Base-by-base conservation (phyloP, 1,284 basidiomycete species). In the Ceratobasidium papillatum region DNA sequence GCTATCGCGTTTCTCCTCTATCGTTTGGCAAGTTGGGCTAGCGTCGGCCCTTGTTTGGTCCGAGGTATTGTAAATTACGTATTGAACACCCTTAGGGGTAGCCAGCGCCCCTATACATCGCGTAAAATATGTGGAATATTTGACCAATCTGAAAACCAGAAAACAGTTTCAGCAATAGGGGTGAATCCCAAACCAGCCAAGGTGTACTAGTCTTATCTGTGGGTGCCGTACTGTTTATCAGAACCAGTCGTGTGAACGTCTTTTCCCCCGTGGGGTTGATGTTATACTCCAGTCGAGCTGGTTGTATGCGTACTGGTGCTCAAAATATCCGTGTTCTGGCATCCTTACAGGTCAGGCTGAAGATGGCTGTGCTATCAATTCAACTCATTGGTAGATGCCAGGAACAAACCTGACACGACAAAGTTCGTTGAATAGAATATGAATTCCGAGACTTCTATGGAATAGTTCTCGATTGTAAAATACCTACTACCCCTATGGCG, bases 1-100 rank as follows among this genome's bases (percentile, higher is more conserved):
- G 2, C 58, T 9, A 32, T n/a, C 32, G 9, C 7, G 38, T 17
- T 5, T 61, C 38, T 41, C 32, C 32, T 4, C 38, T 19, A 19
- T 36, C 19, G 17, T 3, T 4, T 41, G 36, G 27, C 58, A 32
- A 61, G 8, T 36, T 58, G 22, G 58, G 58, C 32, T n/a, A 41
- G n/a, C 58, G 58, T 36, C 58, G 58, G 58, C 34, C 38, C 34
- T 61, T 61, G 58, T 61, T 61, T 61, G 58, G 17, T 34, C 22
- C 58, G 58, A 34, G 58, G 54, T 58, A 36, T 17, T 58, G 17
- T n/a, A 25, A 51, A 51, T 51, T 51, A 25, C 19, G 49, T 22
- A 51, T 22, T n/a, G 22, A 8, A 12, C 22, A 19, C 30, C 8
- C 52, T 54, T 32, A 32, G 27, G 27, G 52, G 25, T 19, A 30